Base-by-base conservation (phyloP, 2,329 filamentous ascomycete genomes). In the Uncinocarpus reesii region DNA sequence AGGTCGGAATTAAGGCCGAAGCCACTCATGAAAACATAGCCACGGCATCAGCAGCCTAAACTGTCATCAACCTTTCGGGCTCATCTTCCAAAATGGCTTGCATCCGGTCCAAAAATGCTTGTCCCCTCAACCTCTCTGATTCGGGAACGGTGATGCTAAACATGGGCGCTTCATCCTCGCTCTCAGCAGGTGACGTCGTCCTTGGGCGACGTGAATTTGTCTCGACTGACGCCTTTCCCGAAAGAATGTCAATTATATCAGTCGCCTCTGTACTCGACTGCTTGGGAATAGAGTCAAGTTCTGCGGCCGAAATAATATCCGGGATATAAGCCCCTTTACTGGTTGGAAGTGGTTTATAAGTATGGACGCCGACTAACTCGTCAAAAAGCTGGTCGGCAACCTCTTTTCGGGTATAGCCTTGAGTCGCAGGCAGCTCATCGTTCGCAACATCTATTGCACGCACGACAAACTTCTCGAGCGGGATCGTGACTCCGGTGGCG, bases 391-490 rank as follows among this genome's bases (percentile, higher is more conserved):
- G 87, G 61, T 88, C 79, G 29, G 83, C 72, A 0, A 84, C 81
- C 18, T 48, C 40, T 34, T 46, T 35, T 7, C 40, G 13, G 16
- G 42, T 34, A 11, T 83, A 83, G 61, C 80, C 75, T 38, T 77
- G 74, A 4, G 80, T 77, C 23, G 76, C 71, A 2, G 90, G 90
- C 6, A 96, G 77, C 38, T 84, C 80, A 54, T 92, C 83, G 68
- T 96, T 96, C 52, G 92, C 92, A 21, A 94, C 70, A 59, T 92
- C 83, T 34, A 85, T 78, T 34, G 92, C 92, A 47, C 88, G 83
- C 48, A 81, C 77, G 62, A 98, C 80, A 70, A 96, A 95, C 10
- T 84, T 87, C 1, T 85, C 86, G 4, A 96, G 72, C 11, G 90
- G 88, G 41, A 95, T 72, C 61, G 81, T 84, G 50, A 90, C 80